Evolutionary conservation across 208 protist species (phyloP).

Genomic region (Trypanosoma rangeli): DNA sequence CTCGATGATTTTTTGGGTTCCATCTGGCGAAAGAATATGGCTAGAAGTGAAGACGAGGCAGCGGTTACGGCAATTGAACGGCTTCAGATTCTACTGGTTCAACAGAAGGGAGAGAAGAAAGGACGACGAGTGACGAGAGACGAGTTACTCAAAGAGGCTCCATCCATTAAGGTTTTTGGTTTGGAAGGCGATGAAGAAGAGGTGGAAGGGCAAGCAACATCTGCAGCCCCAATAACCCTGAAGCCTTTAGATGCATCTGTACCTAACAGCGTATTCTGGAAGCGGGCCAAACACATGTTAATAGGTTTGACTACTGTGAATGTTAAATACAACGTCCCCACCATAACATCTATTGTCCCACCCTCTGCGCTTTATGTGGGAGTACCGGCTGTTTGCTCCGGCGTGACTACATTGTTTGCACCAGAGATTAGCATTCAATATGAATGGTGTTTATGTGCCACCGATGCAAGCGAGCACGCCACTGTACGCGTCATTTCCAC

Average conservation of each 20-base stretch:
- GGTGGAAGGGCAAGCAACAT: not conserved
- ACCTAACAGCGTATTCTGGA: conserved; percentile 65
- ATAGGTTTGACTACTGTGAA: conserved; percentile 41
- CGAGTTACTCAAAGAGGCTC: conserved; percentile 52
- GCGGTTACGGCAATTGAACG: conserved; percentile 73
- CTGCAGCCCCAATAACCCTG: not conserved
- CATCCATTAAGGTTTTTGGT: conserved; percentile 50
- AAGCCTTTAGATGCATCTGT: conserved; percentile 51
- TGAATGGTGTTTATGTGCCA: conserved; percentile 63
- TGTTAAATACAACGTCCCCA: conserved; percentile 77
- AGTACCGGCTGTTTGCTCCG: conserved; percentile 62
- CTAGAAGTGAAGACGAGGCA: conserved; percentile 51
- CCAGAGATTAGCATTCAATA: conserved; percentile 41
- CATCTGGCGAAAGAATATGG: conserved; percentile 68
- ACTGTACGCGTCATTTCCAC: conserved; percentile 42
- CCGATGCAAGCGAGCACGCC: not conserved
- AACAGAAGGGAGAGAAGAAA: conserved; percentile 24
- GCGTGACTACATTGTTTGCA: conserved; percentile 59
- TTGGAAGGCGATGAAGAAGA: conserved; percentile 17
- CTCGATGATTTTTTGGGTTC: conserved; percentile 16
- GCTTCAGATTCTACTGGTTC: conserved; percentile 69
- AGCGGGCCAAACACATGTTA: conserved; percentile 38
- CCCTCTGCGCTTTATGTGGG: conserved; percentile 68
- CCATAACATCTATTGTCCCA: conserved; percentile 59
- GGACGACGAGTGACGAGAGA: conserved; percentile 37